Evolutionary conservation across 1,284 basidiomycete genomes (phyloP).

Genomic region (Athelia psychrophila): DNA sequence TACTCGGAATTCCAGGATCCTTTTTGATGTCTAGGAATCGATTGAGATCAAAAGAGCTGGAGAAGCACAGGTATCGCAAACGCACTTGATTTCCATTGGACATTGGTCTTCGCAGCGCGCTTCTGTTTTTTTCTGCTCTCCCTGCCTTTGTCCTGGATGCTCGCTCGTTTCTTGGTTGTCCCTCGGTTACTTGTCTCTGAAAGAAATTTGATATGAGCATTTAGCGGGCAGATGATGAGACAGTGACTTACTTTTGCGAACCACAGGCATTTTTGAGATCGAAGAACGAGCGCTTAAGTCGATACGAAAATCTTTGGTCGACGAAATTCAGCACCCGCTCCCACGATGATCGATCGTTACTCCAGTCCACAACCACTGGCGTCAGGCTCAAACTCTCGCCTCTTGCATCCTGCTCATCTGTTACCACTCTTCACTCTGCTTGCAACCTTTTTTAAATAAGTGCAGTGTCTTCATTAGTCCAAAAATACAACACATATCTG

Average conservation of each 20-base stretch:
- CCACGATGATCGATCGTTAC: too few relatives aligned
- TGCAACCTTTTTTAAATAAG: too few relatives aligned
- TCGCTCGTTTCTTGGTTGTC: constrained; percentile 72
- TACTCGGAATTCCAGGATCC: constrained; percentile 97
- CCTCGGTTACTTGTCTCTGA: constrained; percentile 85
- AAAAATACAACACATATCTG: too few relatives aligned
- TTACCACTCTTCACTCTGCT: too few relatives aligned
- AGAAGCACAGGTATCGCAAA: constrained; percentile 17
- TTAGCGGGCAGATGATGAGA: neutral
- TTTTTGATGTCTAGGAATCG: constrained; percentile 58
- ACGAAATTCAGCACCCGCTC: too few relatives aligned
- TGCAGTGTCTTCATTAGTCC: too few relatives aligned
- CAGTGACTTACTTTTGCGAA: constrained; percentile 62
- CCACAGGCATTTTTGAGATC: constrained; percentile 19
- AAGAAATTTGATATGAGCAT: neutral
- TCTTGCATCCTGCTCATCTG: too few relatives aligned
- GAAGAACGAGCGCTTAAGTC: too few relatives aligned
- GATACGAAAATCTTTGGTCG: too few relatives aligned
- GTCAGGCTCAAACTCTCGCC: too few relatives aligned
- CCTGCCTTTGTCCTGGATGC: constrained; percentile 76
- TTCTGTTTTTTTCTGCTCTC: constrained; percentile 79
- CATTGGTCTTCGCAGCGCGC: constrained; percentile 81
- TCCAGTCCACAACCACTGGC: too few relatives aligned
- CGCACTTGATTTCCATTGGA: constrained; percentile 91
- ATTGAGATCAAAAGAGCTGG: constrained; percentile 5